Evolutionary conservation across 164 flowering plant genomes (phyloP), one percentile per base, ranked within the genome.

Genomic region (Stephania japonica): DNA sequence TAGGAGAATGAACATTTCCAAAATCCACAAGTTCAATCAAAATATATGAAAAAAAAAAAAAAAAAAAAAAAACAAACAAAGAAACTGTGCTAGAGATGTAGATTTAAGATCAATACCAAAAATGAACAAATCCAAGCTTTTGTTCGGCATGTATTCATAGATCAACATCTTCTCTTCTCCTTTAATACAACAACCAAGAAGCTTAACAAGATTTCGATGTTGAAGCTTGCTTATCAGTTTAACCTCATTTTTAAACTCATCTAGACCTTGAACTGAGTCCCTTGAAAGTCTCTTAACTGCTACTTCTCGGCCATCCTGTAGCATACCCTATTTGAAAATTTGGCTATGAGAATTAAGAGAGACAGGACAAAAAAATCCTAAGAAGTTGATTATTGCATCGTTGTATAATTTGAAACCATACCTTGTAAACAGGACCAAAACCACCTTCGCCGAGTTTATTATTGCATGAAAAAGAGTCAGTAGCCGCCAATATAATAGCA

Each of bases 61-160:
- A 43, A 43, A 5, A 43, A 43, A 43, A 5, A 5, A 43, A 43
- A 43, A 43, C 47, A 5, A 43, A 5, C 5, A 5, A 43, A 43
- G 47, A 43, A 43, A 43, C 10, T 43, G n/a, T n/a, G n/a, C n/a
- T n/a, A n/a, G n/a, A n/a, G 10, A 43, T 43, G 47, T 5, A 43
- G 47, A 5, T 43, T 10, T 5, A 5, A 43, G 47, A 43, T 43
- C n/a, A n/a, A n/a, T 43, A 74, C 76, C 76, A 25, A 74, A 74
- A 41, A 75, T 24, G 12, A 69, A 61, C 21, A 25, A 9, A 25
- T 75, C 72, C 61, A 75, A 69, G 62, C 77, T 69, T 59, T 41
- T 68, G 67, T 68, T 75, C 6, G 77, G 72, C 77, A 68, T 75
- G 62, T 68, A 75, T 12, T 75, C 77, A 42, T 75, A 75, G 44